These are phyloP conservation scores for Volvariella surrecta DNA, from an alignment of 1,284 basidiomycete species.

Conservation along the genomic window DNA sequence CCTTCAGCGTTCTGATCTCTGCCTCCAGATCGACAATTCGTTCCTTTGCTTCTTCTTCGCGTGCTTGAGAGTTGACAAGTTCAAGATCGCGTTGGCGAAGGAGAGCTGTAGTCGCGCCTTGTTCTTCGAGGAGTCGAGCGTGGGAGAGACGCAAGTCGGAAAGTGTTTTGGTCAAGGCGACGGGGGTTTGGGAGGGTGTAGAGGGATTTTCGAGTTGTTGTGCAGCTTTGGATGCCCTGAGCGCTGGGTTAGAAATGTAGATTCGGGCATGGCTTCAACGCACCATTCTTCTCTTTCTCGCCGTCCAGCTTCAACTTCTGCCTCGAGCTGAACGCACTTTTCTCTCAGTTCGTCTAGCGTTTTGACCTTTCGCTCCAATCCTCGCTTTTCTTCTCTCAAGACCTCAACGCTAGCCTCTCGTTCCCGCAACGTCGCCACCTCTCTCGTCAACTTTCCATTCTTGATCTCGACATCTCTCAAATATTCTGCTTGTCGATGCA, in stretches of 20 bases:
- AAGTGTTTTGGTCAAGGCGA: slow-evolving; percentile 45
- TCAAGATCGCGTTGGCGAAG: slow-evolving; percentile 44
- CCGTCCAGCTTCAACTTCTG: slow-evolving; percentile 50
- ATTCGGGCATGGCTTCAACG: slow-evolving; percentile 10
- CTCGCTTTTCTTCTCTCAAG: slow-evolving; percentile 65
- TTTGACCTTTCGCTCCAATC: slow-evolving; percentile 47
- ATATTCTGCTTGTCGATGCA: slow-evolving; percentile 54
- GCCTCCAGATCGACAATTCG: slow-evolving; percentile 25
- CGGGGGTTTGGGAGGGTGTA: slow-evolving; percentile 35
- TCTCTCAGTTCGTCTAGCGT: slow-evolving; percentile 49
- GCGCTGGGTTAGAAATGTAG: neutral
- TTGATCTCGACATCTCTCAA: slow-evolving; percentile 53
- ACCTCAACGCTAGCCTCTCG: slow-evolving; percentile 57
- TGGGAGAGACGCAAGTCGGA: slow-evolving; percentile 50
- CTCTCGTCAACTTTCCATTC: slow-evolving; percentile 48
- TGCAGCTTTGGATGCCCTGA: slow-evolving; percentile 31
- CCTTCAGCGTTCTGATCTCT: slow-evolving; percentile 30
- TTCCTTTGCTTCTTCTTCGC: slow-evolving; percentile 25
- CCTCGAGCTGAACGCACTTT: slow-evolving; percentile 48
- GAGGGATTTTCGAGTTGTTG: slow-evolving; percentile 13
- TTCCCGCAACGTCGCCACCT: slow-evolving; percentile 45
- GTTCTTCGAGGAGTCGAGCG: slow-evolving; percentile 54
- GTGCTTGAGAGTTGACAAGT: slow-evolving; percentile 28
- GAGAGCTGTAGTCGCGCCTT: slow-evolving; percentile 44
- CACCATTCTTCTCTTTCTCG: slow-evolving; percentile 49